Conservation (phyloP, 1,139 yeast genomes). For the Taphrina communis region DNA sequence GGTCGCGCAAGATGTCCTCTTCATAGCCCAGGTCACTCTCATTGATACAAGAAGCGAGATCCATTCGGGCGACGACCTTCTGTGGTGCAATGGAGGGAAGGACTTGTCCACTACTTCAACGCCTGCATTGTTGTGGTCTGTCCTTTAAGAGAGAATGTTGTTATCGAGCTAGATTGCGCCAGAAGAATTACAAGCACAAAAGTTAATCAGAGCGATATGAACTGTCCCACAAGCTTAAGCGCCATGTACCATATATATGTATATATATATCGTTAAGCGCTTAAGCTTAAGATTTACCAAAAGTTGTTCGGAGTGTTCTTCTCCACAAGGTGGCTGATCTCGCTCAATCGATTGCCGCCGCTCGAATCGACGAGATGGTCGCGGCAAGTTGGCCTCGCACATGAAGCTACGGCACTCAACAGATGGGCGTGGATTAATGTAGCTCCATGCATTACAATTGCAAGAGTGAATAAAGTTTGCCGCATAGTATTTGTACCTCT, state of each 20-base stretch:
- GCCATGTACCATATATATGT: no score
- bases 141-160: background rate
- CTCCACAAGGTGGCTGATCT: constrained; percentile 13
- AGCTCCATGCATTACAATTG: background rate
- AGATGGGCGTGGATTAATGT: background rate
- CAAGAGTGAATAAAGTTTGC: no score
- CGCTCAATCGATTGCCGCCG: constrained; percentile 11
- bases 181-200: background rate
- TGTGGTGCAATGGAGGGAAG: background rate
- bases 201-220: background rate
- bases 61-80: background rate
- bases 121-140: background rate
- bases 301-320: background rate
- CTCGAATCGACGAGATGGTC: constrained; percentile 4
- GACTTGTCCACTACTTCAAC: background rate
- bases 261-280: no score
- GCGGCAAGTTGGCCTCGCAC: constrained; percentile 10
- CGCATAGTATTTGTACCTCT: no score
- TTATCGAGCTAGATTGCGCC: no score
- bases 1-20: constrained; percentile 56
- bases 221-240: background rate
- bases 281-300: background rate
- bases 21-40: constrained; percentile 57
- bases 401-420: background rate
- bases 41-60: constrained; percentile 8